These are phyloP conservation scores for Grigorovia yakushimaensis DNA, from an alignment of 805 yeast species.

Conservation along the genomic window DNA sequence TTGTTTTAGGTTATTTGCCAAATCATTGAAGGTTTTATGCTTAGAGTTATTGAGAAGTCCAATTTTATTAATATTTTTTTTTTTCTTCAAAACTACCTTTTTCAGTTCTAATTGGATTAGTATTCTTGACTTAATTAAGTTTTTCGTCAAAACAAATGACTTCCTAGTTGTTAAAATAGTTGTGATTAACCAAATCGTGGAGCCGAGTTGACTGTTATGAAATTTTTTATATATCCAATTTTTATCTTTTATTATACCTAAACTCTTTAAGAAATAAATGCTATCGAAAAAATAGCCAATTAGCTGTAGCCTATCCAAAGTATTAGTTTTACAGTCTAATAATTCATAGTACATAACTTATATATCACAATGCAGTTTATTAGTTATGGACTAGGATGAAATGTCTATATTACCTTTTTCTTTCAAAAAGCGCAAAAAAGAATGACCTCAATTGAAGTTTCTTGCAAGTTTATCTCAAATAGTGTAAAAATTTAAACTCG, in stretches of 20 bases:
- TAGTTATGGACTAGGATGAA: too few species aligned
- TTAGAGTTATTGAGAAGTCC: too few species aligned
- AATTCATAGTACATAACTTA: too few species aligned
- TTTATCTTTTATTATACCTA: slow-evolving; percentile 21
- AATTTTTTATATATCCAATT: slow-evolving; percentile 18
- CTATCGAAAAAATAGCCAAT: slow-evolving; percentile 21
- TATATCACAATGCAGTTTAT: too few species aligned
- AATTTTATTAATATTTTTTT: not conserved
- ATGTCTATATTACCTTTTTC: too few species aligned
- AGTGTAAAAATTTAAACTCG: too few species aligned
- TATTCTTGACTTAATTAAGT: slow-evolving; percentile 7
- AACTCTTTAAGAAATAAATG: slow-evolving; percentile 19
- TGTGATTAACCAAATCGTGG: slow-evolving; percentile 24
- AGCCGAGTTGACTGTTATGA: slow-evolving; percentile 21
- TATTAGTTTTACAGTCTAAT: slow-evolving; percentile 11
- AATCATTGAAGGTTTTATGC: too few species aligned
- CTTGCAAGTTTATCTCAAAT: too few species aligned
- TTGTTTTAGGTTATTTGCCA: slow-evolving; percentile 12
- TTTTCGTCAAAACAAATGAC: slow-evolving; percentile 8
- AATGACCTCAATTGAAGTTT: too few species aligned
- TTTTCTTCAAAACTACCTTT: not conserved
- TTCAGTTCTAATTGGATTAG: slow-evolving; percentile 11
- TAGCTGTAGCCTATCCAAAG: slow-evolving; percentile 16
- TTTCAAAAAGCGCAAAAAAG: too few species aligned
- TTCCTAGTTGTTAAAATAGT: slow-evolving; percentile 18